These are phyloP conservation scores for Novymonas esmeraldas DNA, from an alignment of 208 protist genomes.

Conservation along the genomic window DNA sequence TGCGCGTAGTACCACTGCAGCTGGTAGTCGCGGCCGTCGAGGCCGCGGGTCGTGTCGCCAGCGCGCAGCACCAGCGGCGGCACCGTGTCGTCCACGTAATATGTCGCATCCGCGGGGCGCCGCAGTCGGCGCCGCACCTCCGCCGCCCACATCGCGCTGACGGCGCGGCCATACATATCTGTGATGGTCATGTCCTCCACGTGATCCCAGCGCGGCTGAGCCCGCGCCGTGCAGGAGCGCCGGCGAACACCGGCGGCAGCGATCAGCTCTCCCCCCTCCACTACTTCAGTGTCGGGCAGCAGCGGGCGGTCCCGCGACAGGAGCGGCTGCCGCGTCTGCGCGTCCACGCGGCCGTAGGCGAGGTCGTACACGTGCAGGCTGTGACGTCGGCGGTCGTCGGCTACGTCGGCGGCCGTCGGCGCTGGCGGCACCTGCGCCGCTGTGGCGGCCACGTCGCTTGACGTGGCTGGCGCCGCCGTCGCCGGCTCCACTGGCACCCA, in stretches of 20 bases:
- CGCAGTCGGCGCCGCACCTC: not conserved
- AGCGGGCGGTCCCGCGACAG: constrained; percentile 11
- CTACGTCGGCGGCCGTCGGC: constrained; percentile 17
- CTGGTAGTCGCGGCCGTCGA: constrained; percentile 30
- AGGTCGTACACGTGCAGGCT: constrained; percentile 39
- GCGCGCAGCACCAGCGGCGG: constrained; percentile 32
- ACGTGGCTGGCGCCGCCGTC: not conserved
- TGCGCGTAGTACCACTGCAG: constrained; percentile 59
- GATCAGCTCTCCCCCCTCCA: constrained; percentile 29
- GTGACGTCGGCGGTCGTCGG: constrained; percentile 11
- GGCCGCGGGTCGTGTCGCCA: constrained; percentile 31
- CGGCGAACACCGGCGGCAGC: constrained; percentile 4
- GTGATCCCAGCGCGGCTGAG: constrained; percentile 9
- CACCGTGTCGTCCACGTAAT: constrained; percentile 5
- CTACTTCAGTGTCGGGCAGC: constrained; percentile 13
- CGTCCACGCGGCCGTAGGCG: constrained; percentile 34
- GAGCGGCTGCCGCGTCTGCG: constrained; percentile 8
- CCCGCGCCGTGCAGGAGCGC: constrained; percentile 21
- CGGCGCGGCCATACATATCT: constrained; percentile 3
- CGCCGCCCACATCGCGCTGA: constrained; percentile 3
- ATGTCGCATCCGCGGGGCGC: constrained; percentile 11
- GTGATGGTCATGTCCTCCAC: constrained; percentile 3
- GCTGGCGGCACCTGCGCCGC: not conserved
- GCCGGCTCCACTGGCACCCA: constrained; percentile 37
- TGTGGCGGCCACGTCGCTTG: not conserved